phyloP scores from a whole-genome alignment of 2,329 filamentous ascomycete genomes.

The Trichoderma simmonsii region DNA sequence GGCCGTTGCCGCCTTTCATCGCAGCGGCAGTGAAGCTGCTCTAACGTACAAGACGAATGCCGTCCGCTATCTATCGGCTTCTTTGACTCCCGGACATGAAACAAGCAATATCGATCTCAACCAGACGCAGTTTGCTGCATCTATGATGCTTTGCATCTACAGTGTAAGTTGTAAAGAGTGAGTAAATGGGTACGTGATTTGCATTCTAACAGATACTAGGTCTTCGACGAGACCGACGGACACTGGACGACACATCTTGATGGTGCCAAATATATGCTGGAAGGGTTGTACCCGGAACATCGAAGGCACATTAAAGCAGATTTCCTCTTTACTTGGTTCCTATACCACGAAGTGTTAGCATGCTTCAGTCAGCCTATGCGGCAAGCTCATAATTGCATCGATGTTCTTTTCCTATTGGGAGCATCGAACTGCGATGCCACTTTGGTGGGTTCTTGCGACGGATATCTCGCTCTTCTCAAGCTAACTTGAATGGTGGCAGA shows the following conservation, averaged over 20 bases:
- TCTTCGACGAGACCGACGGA: conserved; percentile 47
- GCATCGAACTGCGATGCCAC: conserved; percentile 14
- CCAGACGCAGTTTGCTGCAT: conserved; percentile 43
- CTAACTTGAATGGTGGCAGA: conserved; percentile 29
- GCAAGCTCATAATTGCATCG: background rate
- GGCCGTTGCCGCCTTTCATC: conserved; percentile 43
- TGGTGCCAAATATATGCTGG: conserved; percentile 40
- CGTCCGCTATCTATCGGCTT: conserved; percentile 38
- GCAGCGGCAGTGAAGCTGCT: conserved; percentile 38
- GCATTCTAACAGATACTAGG: conserved; percentile 28
- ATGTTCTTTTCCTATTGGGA: conserved; percentile 14
- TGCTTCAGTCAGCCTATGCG: conserved; percentile 39
- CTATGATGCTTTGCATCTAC: conserved; percentile 51
- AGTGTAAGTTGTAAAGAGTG: conserved; percentile 33
- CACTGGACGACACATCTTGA: conserved; percentile 45
- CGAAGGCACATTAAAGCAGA: conserved; percentile 27
- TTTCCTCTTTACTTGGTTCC: conserved; percentile 46
- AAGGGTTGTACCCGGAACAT: conserved; percentile 26
- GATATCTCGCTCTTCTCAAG: background rate
- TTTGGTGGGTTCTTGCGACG: conserved; percentile 8
- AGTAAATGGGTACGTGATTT: background rate
- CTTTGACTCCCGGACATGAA: conserved; percentile 30
- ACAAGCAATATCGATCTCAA: conserved; percentile 25
- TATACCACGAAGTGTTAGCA: conserved; percentile 47
- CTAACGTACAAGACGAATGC: conserved; percentile 42